These are phyloP conservation scores for Polychaeton citri DNA, from an alignment of 2,329 filamentous ascomycete genomes.

Conservation along the genomic window DNA sequence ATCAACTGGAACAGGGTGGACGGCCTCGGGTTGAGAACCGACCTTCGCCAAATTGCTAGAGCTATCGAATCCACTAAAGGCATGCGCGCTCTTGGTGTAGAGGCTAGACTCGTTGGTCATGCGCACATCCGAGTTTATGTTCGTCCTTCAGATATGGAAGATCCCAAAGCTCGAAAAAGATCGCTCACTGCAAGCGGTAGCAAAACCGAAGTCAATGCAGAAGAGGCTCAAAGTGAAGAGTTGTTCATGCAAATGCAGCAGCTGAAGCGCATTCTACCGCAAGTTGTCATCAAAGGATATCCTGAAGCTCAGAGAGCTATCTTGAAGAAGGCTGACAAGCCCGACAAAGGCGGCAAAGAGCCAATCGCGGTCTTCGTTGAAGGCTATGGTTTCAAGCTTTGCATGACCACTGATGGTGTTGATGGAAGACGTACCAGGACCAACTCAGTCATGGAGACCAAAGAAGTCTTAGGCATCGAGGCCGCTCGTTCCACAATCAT, in stretches of 20 bases:
- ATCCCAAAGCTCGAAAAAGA: slow-evolving; percentile 5
- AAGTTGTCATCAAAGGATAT: slow-evolving; percentile 81
- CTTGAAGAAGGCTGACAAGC: slow-evolving; percentile 62
- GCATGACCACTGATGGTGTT: slow-evolving; percentile 89
- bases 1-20: slow-evolving; percentile 69
- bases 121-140: slow-evolving; percentile 57
- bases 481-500: slow-evolving; percentile 84
- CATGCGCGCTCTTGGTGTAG: slow-evolving; percentile 45
- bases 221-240: slow-evolving; percentile 26
- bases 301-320: slow-evolving; percentile 75
- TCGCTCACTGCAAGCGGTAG: not conserved
- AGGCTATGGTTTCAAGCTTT: slow-evolving; percentile 78
- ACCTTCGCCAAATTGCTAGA: slow-evolving; percentile 55
- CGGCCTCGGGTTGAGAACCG: slow-evolving; percentile 70
- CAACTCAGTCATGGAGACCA: slow-evolving; percentile 84
- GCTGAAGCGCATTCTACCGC: slow-evolving; percentile 67
- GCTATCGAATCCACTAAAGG: slow-evolving; percentile 74
- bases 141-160: slow-evolving; percentile 35
- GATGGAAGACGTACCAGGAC: slow-evolving; percentile 60
- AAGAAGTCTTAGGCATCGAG: slow-evolving; percentile 84
- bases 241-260: slow-evolving; percentile 70
- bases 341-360: slow-evolving; percentile 50
- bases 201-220: not conserved
- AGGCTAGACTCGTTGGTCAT: slow-evolving; percentile 12
- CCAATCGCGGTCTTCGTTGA: slow-evolving; percentile 58